These are phyloP conservation scores for Aspergillus pseudoglaucus DNA, from an alignment of 2,329 filamentous ascomycete species.

Conservation along the genomic window DNA sequence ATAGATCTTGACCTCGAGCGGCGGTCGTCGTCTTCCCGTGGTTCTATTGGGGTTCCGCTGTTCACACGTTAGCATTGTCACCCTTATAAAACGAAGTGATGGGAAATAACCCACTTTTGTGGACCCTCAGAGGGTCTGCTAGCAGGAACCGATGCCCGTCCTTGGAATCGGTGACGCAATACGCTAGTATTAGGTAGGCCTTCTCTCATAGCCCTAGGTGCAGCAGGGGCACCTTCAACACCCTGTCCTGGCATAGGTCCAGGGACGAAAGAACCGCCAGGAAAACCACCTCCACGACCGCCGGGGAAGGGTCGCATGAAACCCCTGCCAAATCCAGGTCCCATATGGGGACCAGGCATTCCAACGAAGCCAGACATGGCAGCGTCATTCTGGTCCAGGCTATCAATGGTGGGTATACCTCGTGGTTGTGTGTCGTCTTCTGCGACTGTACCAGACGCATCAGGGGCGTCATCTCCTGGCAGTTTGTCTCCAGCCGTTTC, in stretches of 20 bases:
- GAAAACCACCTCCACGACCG: constrained; percentile 26
- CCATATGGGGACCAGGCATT: constrained; percentile 15
- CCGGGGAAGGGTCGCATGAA: constrained; percentile 40
- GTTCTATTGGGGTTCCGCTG: constrained; percentile 24
- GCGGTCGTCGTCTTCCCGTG: constrained; percentile 29
- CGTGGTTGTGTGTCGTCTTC: constrained; percentile 18
- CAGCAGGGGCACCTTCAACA: constrained; percentile 70
- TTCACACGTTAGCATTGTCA: constrained; percentile 7
- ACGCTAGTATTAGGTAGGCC: constrained; percentile 77
- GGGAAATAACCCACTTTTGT: constrained; percentile 22
- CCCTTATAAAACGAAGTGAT: background rate
- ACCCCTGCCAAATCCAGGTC: constrained; percentile 34
- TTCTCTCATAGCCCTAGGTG: constrained; percentile 90
- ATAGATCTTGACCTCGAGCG: constrained; percentile 21
- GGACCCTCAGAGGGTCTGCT: constrained; percentile 15
- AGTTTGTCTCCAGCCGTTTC: constrained; percentile 9
- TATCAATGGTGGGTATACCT: constrained; percentile 27
- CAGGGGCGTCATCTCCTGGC: constrained; percentile 6
- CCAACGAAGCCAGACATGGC: constrained; percentile 21
- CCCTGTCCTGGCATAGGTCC: constrained; percentile 46
- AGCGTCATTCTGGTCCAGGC: constrained; percentile 21
- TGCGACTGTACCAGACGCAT: constrained; percentile 6
- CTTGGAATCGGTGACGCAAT: constrained; percentile 49
- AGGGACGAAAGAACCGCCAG: constrained; percentile 23
- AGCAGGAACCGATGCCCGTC: constrained; percentile 18